Evolutionary conservation across 179 eudicot genomes (phyloP), one percentile per base, ranked within the genome.

Genomic region (Gypsophila paniculata): DNA sequence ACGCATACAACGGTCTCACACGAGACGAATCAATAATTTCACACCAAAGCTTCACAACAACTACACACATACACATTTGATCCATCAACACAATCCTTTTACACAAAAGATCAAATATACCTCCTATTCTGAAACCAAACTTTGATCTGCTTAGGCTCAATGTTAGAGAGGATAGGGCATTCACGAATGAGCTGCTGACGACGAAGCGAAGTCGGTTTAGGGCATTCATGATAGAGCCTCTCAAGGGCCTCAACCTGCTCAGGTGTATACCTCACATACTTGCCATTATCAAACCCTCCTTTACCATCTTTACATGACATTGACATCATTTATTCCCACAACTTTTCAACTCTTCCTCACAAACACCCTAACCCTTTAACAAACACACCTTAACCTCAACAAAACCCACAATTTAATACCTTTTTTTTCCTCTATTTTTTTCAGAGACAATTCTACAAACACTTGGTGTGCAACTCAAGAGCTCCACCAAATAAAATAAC

Each of bases 121-220:
- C 98, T 88, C 80, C 98, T 79, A 71, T 92, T 92, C 72, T 92
- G 98, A 72, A 92, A 92, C 98, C 98, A 92, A 72, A 92, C 98
- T 87, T 92, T 92, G 86, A 92, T 90, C 82, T 92, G 98, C 78
- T 90, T 92, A 23, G 98, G 96, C 85, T 92, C 98, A 19, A 92
- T 92, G 80, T 92, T 86, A 65, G 94, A 88, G 48, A 92, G 89
- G 73, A 93, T 91, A 7, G 98, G 97, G 79, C 97, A 93, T 64
- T 93, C 98, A 2, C 97, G 82, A 46, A 93, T 93, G n/a, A 93
- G 96, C 85, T 93, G 98, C 61, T 93, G 98, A 9, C 98, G 91
- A 42, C 98, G 97, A 74, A 89, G 80, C 11, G 97, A 91, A 61
- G 88, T 91, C 23, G 97, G 97, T 69, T 91, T 91, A 12, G 97